These are phyloP conservation scores for Aschersonia sp. DNA, from an alignment of 2,329 filamentous ascomycete species.

Conservation along the genomic window DNA sequence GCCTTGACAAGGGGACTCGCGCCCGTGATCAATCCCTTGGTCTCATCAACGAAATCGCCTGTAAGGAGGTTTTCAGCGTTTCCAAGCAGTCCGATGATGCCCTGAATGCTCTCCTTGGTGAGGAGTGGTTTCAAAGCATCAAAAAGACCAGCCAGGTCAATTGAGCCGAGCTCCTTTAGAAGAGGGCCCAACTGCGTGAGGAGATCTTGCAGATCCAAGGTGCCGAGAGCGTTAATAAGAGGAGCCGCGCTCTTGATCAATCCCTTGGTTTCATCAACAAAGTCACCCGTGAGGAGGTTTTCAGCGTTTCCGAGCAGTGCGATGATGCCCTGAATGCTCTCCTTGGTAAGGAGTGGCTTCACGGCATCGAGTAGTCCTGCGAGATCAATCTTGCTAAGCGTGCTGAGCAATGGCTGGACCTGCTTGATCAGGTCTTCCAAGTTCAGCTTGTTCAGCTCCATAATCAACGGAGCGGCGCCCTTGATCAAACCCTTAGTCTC, in stretches of 20 bases:
- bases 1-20: slow-evolving; percentile 11
- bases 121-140: slow-evolving; percentile 13
- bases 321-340: slow-evolving; percentile 16
- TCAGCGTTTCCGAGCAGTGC: slow-evolving; percentile 16
- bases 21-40: slow-evolving; percentile 12
- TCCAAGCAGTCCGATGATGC: slow-evolving; percentile 15
- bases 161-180: slow-evolving; percentile 14
- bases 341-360: slow-evolving; percentile 12
- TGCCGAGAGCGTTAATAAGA: slow-evolving; percentile 8
- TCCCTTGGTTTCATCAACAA: slow-evolving; percentile 13
- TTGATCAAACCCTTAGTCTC: slow-evolving; percentile 13
- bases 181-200: slow-evolving; percentile 15
- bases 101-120: slow-evolving; percentile 12
- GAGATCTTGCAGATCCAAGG: slow-evolving; percentile 12
- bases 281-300: slow-evolving; percentile 12
- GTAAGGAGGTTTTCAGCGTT: slow-evolving; percentile 15
- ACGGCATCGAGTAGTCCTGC: slow-evolving; percentile 13
- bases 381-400: slow-evolving; percentile 17
- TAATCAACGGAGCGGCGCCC: slow-evolving; percentile 9
- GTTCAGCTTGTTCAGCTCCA: slow-evolving; percentile 7
- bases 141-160: slow-evolving; percentile 17
- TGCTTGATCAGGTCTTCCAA: slow-evolving; percentile 12
- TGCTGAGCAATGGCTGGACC: slow-evolving; percentile 15
- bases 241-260: slow-evolving; percentile 14
- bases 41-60: slow-evolving; percentile 13